Evolutionary conservation across 106 monocot species (phyloP), one percentile per base, ranked within the genome.

Genomic region (Dendrobium huoshanense): DNA sequence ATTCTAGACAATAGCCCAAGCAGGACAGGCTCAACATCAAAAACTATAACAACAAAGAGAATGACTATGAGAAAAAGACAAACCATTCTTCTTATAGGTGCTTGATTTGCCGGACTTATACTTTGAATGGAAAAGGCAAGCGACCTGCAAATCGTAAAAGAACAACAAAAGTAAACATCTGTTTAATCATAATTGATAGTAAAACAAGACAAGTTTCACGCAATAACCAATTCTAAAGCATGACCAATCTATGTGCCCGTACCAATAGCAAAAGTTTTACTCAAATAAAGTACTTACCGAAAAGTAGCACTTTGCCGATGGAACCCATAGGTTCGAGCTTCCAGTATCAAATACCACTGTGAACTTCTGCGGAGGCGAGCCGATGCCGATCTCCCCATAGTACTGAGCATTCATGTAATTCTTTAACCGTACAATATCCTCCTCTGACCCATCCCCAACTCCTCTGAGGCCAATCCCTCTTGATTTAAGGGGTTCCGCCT

Each of bases 371-470:
- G 95, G 41, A 25, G 99, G 88, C 8, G 93, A 51, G 9, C 99
- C 92, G 77, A 99, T 82, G 19, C 91, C 93, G 43, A 99, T 95
- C 88, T 99, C 99, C 78, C 95, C 99, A 80, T 90, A 99, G 78
- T 99, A 99, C 85, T 99, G 99, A 1, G 99, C 99, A 74, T 99
- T 93, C 90, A 99, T 83, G 87, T 99, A 99, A 81, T 99, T 99
- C 87, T 93, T 99, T 5, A 99, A 91, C 15, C 82, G 19, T 7
- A 99, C 47, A 51, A 95, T 90, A 75, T 99, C 99, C 3, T 81
- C 55, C 13, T 80, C 83, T 31, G 81, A 87, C 10, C 67, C 84
- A 4, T 84, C 54, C 6, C 72, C 70, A 25, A 83, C 84, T 3
- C 84, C 85, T n/a, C 42, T 41, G 29, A 79, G 75, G 54, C 87